Evolutionary conservation across 75 land plant genomes (phyloP), one percentile per base, ranked within the genome.

Genomic region (Isoetes taiwanensis): DNA sequence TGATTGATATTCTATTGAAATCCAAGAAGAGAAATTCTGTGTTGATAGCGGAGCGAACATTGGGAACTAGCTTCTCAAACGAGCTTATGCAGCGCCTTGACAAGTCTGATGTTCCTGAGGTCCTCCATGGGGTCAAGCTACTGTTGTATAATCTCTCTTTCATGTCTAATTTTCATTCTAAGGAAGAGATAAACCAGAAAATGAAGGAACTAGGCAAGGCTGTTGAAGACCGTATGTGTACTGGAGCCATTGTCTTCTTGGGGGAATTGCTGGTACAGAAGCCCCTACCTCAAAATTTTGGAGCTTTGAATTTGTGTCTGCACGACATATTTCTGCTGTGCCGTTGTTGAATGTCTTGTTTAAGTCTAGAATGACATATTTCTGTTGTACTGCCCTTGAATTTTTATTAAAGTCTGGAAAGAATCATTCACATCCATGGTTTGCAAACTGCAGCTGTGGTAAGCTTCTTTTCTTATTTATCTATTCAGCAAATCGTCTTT

Each of bases 211-310:
- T 90, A 56, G 72, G 72, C 1, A 50, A 6, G 16, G 26, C 59
- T 32, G 69, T 90, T 24, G 86, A 80, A 31, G 40, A 56, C 8
- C 38, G 39, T 40, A 56, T 82, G 54, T 42, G 48, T 20, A 66
- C 64, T 0, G 81, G 84, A 3, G 75, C 78, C 24, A 54, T 90
- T 42, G 41, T 90, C 1, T 64, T 86, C 65, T 61, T 90, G 48
- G 96, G 96, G 1, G 86, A 89, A 57, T 42, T 89, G 96, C 69
- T 90, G 19, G 84, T 80, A 11, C 76, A 80, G 50, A 70, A 72
- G 56, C 80, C 72, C n/a, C n/a, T n/a, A n/a, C n/a, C n/a, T n/a
- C n/a, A n/a, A n/a, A n/a, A n/a, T n/a, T n/a, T n/a, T n/a, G n/a
- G n/a, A n/a, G n/a, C n/a, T n/a, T n/a, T n/a, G n/a, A n/a, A n/a